Evolutionary conservation across 1,284 basidiomycete species (phyloP).

Genomic region (Vanrija humicola): DNA sequence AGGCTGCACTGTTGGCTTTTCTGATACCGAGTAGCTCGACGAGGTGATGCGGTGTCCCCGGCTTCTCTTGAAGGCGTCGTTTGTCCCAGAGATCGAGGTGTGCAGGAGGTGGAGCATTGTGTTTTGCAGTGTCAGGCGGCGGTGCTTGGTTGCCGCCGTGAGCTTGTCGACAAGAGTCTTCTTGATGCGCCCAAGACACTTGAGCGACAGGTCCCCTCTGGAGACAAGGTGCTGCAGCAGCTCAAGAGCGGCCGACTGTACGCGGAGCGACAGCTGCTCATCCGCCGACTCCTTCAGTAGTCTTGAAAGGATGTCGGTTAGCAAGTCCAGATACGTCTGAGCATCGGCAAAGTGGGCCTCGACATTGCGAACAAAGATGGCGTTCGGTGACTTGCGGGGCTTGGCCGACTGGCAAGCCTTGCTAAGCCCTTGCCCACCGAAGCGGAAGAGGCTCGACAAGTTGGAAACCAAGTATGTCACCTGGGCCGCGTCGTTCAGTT

Average conservation of each 20-base stretch:
- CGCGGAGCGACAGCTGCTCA: slow-evolving; percentile 42
- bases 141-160: slow-evolving; percentile 65
- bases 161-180: slow-evolving; percentile 69
- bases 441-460: slow-evolving; percentile 71
- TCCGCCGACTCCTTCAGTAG: slow-evolving; percentile 49
- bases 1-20: slow-evolving; percentile 3
- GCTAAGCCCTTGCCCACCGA: slow-evolving; percentile 71
- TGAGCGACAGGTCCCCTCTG: slow-evolving; percentile 66
- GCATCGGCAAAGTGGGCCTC: slow-evolving; percentile 10
- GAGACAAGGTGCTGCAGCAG: slow-evolving; percentile 75
- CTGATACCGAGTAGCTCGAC: slow-evolving; percentile 15
- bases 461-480: slow-evolving; percentile 53
- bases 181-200: slow-evolving; percentile 63
- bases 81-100: slow-evolving; percentile 61
- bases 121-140: slow-evolving; percentile 77
- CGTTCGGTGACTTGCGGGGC: slow-evolving; percentile 20
- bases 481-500: slow-evolving; percentile 7
- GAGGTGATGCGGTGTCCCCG: slow-evolving; percentile 27
- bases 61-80: slow-evolving; percentile 12
- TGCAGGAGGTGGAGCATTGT: slow-evolving; percentile 89
- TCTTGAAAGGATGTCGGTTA: slow-evolving; percentile 9
- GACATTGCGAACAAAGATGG: slow-evolving; percentile 1
- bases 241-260: slow-evolving; percentile 74
- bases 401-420: slow-evolving; percentile 29
- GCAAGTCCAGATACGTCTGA: slow-evolving; percentile 15